Percentiles rank a stretch among this genome's conserved stretches.
These are phyloP conservation scores for Huntiella bhutanensis DNA, from an alignment of 2,329 filamentous ascomycete genomes.

Conservation along the genomic window DNA sequence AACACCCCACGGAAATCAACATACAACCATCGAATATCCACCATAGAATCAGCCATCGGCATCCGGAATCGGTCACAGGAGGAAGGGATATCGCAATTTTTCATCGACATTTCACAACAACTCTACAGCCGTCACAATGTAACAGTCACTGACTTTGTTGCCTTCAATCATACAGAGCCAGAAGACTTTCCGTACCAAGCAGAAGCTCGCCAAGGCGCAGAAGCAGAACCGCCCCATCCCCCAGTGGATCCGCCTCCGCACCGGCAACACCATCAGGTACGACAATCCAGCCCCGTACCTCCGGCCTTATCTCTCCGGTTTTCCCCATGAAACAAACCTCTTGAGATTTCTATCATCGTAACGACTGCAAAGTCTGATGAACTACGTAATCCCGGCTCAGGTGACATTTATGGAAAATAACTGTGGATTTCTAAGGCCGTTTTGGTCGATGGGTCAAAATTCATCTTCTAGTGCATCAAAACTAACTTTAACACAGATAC, in stretches of 20 bases:
- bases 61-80: not conserved
- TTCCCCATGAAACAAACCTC: not conserved
- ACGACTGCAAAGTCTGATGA: too few species aligned
- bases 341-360: too few species aligned
- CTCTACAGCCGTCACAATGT: not conserved
- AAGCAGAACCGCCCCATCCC: conserved; percentile 99
- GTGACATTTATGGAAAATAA: not conserved
- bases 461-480: not conserved
- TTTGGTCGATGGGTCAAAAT: not conserved
- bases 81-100: not conserved
- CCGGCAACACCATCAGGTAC: conserved; percentile 98
- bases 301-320: not conserved
- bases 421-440: not conserved
- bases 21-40: too few species aligned
- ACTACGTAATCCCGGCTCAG: not conserved
- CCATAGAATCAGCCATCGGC: too few species aligned
- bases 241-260: conserved; percentile 98
- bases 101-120: not conserved
- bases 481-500: conserved; percentile 47
- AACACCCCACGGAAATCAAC: not conserved
- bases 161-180: conserved; percentile 50
- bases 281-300: not conserved
- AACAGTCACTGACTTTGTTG: conserved; percentile 12
- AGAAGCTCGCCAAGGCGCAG: conserved; percentile 99
- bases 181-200: conserved; percentile 99